Percentiles rank a stretch among this genome's conserved stretches.
Evolutionary conservation across 129 eudicot genomes (phyloP).

Genomic region (Chrysanthemum makinoi): DNA sequence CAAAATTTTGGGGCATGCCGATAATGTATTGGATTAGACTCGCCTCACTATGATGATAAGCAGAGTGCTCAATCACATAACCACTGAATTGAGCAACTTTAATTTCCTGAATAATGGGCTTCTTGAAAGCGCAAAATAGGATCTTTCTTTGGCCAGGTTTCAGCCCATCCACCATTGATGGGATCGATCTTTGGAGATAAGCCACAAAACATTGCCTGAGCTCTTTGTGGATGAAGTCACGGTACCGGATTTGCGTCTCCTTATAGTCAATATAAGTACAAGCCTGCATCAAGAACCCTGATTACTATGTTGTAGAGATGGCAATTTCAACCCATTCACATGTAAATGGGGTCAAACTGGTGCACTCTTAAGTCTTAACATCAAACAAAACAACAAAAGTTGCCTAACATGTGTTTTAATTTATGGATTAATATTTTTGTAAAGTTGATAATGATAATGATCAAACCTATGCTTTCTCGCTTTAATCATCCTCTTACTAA

Average conservation of each 20-base stretch:
- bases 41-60: conserved; percentile 94
- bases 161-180: conserved; percentile 87
- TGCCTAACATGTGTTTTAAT: not conserved
- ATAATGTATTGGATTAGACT: conserved; percentile 68
- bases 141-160: conserved; percentile 97
- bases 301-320: not conserved
- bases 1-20: conserved; percentile 92
- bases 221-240: conserved; percentile 92
- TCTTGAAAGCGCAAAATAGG: conserved; percentile 81
- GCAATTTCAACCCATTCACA: not conserved
- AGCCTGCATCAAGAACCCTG: conserved; percentile 45
- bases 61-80: conserved; percentile 83
- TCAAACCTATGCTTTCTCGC: conserved; percentile 79
- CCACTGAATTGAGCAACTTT: conserved; percentile 92
- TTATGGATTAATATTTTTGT: too few species aligned
- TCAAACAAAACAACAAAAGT: not conserved
- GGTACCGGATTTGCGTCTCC: conserved; percentile 65
- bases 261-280: conserved; percentile 72
- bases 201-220: conserved; percentile 56
- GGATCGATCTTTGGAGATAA: conserved; percentile 88
- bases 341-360: not conserved
- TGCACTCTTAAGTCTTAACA: not conserved
- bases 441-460: not conserved
- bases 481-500: conserved; percentile 90
- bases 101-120: conserved; percentile 58